Base-by-base conservation (phyloP, 1,139 yeast species). In the Candida glucosophila region DNA sequence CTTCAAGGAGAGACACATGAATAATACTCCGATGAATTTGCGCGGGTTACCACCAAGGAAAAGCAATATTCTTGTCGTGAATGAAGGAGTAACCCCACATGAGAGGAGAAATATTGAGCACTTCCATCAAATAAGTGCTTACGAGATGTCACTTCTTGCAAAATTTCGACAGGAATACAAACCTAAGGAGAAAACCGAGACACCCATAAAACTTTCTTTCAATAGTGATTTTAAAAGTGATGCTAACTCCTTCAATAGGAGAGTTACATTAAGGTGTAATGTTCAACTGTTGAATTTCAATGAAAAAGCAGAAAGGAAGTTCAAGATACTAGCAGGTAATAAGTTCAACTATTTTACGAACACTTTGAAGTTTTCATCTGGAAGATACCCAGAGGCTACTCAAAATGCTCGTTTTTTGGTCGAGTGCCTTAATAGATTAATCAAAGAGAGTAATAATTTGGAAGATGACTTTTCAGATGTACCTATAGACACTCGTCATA, bases 141-240 rank as follows among this genome's bases (percentile, higher is more conserved):
- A 78, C 55, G 97, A 88, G 51, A 68, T 88, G 64, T 98, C 98
- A 3, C 70, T 77, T 31, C 65, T 90, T 36, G 75, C 78, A 23
- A 74, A 83, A 50, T 79, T 67, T 49, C 77, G 90, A 40, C 76
- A 76, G 53, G 66, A 60, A 32, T 81, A 75, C 53, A 49, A 42
- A 20, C 79, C 78, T 14, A 54, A 31, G 28, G 39, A 66, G 5
- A 37, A 43, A 13, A 40, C 44, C 4, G 67, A 71, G 23, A 58
- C 70, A 17, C 83, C 86, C 4, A 50, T 86, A 21, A 63, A 60
- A 27, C 79, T 82, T 48, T 73, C 77, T 37, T 86, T 77, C 57
- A 71, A 77, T 16, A 69, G 81, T 5, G 86, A 77, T 48, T 61
- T 85, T 29, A 79, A 86, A 19, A 85, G 80, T 43, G 75, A 71